Conservation (phyloP, 305 asterid species). For the Fraxinus dipetala region DNA sequence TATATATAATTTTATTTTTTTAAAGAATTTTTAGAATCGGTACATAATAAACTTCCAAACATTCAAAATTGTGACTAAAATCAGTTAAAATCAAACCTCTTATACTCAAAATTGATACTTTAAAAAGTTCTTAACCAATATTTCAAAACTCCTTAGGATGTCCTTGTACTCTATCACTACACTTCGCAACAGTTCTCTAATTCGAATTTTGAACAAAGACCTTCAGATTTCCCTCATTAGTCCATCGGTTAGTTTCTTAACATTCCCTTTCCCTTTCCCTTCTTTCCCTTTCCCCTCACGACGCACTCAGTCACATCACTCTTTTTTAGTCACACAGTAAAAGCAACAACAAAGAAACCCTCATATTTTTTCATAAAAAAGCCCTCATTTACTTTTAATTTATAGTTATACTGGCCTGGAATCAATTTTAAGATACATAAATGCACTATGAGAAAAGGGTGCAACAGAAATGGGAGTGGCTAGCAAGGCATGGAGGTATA, state of each 20-base stretch:
- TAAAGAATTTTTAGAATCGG: no score
- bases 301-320: not conserved
- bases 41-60: no score
- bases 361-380: not conserved
- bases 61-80: no score
- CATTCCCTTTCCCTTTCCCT: not conserved
- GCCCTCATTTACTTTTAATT: not conserved
- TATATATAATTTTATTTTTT: no score
- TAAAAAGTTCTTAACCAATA: not conserved
- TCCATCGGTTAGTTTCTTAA: constrained; percentile 2
- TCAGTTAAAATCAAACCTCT: no score
- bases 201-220: not conserved
- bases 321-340: constrained; percentile 10
- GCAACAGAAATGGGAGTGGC: constrained; percentile 66
- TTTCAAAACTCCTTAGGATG: not conserved
- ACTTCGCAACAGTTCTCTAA: not conserved
- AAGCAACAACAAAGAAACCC: not conserved
- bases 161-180: not conserved
- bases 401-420: not conserved
- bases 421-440: not conserved
- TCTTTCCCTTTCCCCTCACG: not conserved
- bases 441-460: constrained; percentile 40
- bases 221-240: not conserved
- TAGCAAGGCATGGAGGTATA: constrained; percentile 56
- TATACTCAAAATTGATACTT: no score